Evolutionary conservation across 441 rosid species (phyloP), one percentile per base, ranked within the genome.

Genomic region (Pelargonium myrrhifolium): DNA sequence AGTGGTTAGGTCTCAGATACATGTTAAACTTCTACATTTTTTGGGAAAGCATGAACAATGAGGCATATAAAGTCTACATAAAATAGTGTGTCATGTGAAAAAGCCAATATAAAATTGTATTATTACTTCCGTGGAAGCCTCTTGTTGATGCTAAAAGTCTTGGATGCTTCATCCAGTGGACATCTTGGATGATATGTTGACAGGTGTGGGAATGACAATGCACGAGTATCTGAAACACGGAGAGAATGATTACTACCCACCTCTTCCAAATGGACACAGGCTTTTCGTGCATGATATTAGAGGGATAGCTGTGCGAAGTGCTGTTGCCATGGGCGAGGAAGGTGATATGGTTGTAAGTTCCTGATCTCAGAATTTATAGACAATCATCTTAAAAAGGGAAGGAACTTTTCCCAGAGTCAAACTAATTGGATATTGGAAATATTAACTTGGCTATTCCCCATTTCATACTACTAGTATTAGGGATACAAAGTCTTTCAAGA

Each of bases 261-360:
- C 97, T 67, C 85, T 94, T 67, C 82, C 88, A 60, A 94, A 92
- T 75, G 99, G 98, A 56, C 83, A 89, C 80, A 84, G 89, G 74
- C 86, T 94, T 63, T 92, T 94, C 65, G 84, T 94, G 71, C 96
- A 89, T 43, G 94, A 84, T 78, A 68, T 86, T 45, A 88, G 99
- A 74, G 87, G 87, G 65, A 95, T 89, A 73, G 98, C 98, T 72
- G 91, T 94, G n/a, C 87, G 96, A 62, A 83, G 87, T 72, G 98
- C 96, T 49, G 89, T 89, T 73, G 93, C 97, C 67, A 89, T 89
- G 98, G 99, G 96, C 22, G 97, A 94, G 86, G 98, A 94, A 85
- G 98, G 97, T 7, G 98, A 92, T 68, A 75, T 89, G 85, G 91
- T 92, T 78, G 99, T 94, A 91, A 90, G 97, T 87, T 67, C 72